Evolutionary conservation across 2,329 filamentous ascomycete species (phyloP), one percentile per base, ranked within the genome.

Genomic region (Phaeophleospora eucalypticola): DNA sequence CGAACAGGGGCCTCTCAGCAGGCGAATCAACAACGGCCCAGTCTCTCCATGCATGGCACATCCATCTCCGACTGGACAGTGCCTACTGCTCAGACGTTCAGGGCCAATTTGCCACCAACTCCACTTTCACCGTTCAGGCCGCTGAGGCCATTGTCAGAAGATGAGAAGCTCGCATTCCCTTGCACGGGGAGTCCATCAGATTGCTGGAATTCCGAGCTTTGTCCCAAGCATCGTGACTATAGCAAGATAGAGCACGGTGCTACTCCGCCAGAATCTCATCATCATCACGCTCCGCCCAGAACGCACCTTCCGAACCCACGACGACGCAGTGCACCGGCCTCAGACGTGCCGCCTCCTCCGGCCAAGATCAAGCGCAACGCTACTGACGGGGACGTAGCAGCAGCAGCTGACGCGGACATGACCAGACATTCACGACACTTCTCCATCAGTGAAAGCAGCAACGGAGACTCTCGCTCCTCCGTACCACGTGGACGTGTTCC

Each of bases 131-230:
- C 54, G n/a, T 52, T 54, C 32, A 36, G 41, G 32, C 45, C 53
- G 8, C 27, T 50, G 10, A 20, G 46, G 8, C 38, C 46, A 20
- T 36, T 51, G 29, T 46, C 52, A 2, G 52, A 54, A 42, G 52
- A 54, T n/a, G 47, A 48, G 14, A 49, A 42, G 34, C 48, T 47
- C 35, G 51, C 51, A 1, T 56, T 56, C 29, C 53, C 50, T 7
- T 53, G 51, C 21, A 43, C 48, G 39, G 46, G 52, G 4, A 44
- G 42, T 10, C 43, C 46, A 10, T 41, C 49, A 20, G 42, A 53
- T 32, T 56, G 51, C 48, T 56, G 53, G 53, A 56, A 56, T 19
- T 21, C 39, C 9, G 48, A 46, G 21, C 41, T 52, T 6, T 51
- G 53, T 29, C 53, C 51, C 12, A 56, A 51, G 35, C 53, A 56